These are phyloP conservation scores for Agrocybe pediades DNA, from an alignment of 768 basidiomycete genomes.

Conservation along the genomic window DNA sequence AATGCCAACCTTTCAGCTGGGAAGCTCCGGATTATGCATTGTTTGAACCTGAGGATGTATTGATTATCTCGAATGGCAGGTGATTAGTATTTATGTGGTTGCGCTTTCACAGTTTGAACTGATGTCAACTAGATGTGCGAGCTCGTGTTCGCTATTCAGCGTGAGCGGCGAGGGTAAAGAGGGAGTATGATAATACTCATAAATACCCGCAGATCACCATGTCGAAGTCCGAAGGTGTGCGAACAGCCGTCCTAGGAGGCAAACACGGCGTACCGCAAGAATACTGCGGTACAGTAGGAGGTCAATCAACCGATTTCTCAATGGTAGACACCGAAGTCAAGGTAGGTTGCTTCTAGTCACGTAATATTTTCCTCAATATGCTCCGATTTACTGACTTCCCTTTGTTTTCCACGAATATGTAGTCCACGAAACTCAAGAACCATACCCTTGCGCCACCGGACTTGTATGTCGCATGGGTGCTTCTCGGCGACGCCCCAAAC, in stretches of 20 bases:
- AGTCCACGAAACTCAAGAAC: conserved; percentile 57
- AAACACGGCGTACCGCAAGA: conserved; percentile 47
- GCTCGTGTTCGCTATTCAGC: conserved; percentile 49
- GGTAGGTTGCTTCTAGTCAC: conserved; percentile 28
- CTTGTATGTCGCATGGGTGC: conserved; percentile 40
- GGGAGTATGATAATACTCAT: not conserved
- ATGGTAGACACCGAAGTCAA: conserved; percentile 64
- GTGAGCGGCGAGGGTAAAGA: conserved; percentile 24
- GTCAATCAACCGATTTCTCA: conserved; percentile 58
- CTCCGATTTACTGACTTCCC: not conserved
- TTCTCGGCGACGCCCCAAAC: not conserved
- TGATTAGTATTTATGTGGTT: conserved; percentile 11
- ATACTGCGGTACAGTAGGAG: conserved; percentile 66
- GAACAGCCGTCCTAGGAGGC: conserved; percentile 60
- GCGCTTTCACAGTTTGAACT: not conserved
- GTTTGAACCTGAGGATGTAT: conserved; percentile 50
- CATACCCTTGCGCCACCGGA: conserved; percentile 59
- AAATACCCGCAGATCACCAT: conserved; percentile 48
- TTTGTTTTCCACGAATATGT: not conserved
- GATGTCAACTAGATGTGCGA: conserved; percentile 38
- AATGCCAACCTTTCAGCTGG: conserved; percentile 43
- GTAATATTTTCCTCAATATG: too few relatives aligned
- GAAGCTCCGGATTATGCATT: conserved; percentile 43
- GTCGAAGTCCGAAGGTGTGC: conserved; percentile 57
- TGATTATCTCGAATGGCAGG: conserved; percentile 61